Conservation (phyloP, 495 filamentous ascomycete genomes). For the Cetradonia linearis region DNA sequence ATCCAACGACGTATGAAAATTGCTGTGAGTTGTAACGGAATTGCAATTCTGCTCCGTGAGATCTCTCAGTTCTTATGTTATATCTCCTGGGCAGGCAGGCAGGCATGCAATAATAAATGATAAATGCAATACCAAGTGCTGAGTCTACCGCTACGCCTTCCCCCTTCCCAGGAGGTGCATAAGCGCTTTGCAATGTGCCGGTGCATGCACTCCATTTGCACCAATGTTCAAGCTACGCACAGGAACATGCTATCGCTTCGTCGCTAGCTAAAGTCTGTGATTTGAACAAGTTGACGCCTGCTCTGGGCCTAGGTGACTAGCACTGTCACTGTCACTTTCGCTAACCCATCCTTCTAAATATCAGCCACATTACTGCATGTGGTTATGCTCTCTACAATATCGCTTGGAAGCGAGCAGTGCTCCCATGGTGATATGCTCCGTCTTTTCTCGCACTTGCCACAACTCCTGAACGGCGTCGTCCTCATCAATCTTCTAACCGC, state of each 20-base stretch:
- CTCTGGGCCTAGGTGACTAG: background rate
- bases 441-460: background rate
- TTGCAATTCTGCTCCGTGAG: too few relatives aligned
- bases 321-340: background rate
- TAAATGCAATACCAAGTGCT: background rate
- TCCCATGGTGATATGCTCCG: background rate
- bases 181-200: constrained; percentile 1
- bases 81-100: too few relatives aligned
- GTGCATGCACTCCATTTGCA: background rate
- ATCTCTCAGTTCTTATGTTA: too few relatives aligned
- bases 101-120: background rate
- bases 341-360: background rate
- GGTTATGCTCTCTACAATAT: background rate
- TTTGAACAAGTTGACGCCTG: constrained; percentile 3
- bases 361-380: background rate
- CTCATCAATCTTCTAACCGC: constrained; percentile 26
- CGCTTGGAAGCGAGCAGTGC: background rate
- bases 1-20: too few relatives aligned
- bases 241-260: background rate
- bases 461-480: background rate
- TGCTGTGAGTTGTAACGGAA: too few relatives aligned
- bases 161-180: background rate
- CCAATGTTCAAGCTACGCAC: background rate
- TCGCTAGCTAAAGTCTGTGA: background rate
- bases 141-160: background rate